These are phyloP conservation scores for Backusella luteola DNA, from an alignment of 192 early-diverging fungal species.

Conservation along the genomic window DNA sequence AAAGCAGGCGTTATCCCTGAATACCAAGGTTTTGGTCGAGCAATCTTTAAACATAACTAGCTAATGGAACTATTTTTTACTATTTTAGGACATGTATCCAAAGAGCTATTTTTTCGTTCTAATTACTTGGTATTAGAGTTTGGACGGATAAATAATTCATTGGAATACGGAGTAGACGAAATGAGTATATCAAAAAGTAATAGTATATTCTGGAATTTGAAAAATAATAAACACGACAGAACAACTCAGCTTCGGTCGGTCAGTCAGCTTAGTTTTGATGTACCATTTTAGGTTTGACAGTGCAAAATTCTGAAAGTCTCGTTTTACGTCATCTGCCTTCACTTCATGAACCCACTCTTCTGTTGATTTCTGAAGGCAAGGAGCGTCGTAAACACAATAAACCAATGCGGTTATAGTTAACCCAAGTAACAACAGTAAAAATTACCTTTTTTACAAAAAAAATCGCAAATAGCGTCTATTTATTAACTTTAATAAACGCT, in stretches of 20 bases:
- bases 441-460: background rate
- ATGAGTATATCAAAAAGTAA: background rate
- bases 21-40: background rate
- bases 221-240: background rate
- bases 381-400: background rate
- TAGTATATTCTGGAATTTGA: background rate
- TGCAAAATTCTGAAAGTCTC: background rate
- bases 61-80: background rate
- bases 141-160: background rate
- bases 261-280: background rate
- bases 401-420: too few relatives aligned
- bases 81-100: background rate
- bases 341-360: background rate
- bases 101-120: background rate
- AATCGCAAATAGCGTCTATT: background rate
- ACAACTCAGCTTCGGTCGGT: background rate
- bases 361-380: background rate
- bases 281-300: background rate
- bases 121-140: background rate
- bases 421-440: too few relatives aligned
- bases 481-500: background rate
- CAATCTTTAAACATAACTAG: background rate
- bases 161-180: background rate
- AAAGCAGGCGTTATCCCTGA: background rate
- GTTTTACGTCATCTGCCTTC: background rate